Conservation (phyloP, 768 basidiomycete species). For the Lactarius pseudohatsudake region DNA sequence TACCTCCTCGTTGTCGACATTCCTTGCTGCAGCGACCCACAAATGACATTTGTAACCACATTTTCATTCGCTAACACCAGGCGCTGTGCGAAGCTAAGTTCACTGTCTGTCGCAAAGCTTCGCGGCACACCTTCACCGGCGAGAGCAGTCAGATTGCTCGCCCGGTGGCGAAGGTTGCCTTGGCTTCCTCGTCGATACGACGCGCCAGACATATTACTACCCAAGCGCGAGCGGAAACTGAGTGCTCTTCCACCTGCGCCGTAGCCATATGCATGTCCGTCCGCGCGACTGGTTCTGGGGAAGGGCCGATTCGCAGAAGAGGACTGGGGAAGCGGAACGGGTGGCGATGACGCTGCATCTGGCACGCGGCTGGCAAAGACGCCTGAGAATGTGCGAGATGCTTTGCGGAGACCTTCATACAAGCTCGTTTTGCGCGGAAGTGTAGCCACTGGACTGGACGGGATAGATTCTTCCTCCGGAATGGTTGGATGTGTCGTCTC, state of each 20-base stretch:
- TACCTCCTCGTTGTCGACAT: slow-evolving; percentile 86
- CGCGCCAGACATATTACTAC: slow-evolving; percentile 26
- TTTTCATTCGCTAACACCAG: slow-evolving; percentile 92
- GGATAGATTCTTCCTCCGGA: slow-evolving; percentile 37
- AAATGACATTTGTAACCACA: slow-evolving; percentile 90
- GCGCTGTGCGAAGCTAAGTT: slow-evolving; percentile 85
- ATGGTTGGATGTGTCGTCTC: slow-evolving; percentile 42
- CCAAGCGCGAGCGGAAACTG: slow-evolving; percentile 25
- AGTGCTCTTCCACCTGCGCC: slow-evolving; percentile 41
- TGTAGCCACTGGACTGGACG: slow-evolving; percentile 45
- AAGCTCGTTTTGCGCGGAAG: slow-evolving; percentile 17
- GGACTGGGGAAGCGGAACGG: slow-evolving; percentile 39
- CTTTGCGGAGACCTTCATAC: slow-evolving; percentile 37
- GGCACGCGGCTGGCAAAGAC: slow-evolving; percentile 56
- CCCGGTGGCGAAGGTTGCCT: slow-evolving; percentile 48
- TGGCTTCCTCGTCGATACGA: slow-evolving; percentile 55
- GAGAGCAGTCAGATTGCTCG: slow-evolving; percentile 39
- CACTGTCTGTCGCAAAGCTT: slow-evolving; percentile 46
- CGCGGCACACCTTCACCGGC: slow-evolving; percentile 39
- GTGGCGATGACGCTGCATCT: slow-evolving; percentile 38
- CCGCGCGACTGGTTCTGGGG: slow-evolving; percentile 57
- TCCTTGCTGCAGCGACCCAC: slow-evolving; percentile 97
- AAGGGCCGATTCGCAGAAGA: slow-evolving; percentile 47
- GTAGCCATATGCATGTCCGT: slow-evolving; percentile 82
- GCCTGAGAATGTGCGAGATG: slow-evolving; percentile 53